Percentiles rank a stretch among this genome's conserved stretches.
phyloP scores from a whole-genome alignment of 306 rosid genomes.

The Quillaja saponaria region DNA sequence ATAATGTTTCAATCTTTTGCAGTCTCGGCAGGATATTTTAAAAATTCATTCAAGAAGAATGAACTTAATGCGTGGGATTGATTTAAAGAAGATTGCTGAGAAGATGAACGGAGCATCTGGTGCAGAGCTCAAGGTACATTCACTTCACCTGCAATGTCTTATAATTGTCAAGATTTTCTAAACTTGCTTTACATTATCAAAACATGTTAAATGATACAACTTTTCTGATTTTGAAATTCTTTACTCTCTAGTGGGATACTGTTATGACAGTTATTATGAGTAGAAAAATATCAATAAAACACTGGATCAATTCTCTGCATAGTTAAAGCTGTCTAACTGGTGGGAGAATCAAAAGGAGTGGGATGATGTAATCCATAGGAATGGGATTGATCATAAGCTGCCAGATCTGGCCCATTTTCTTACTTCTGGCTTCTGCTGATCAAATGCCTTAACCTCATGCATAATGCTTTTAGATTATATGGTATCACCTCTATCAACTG shows the following conservation, averaged over 20 bases:
- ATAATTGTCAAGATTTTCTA: not conserved
- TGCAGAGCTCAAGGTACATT: constrained; percentile 90
- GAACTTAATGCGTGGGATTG: constrained; percentile 99
- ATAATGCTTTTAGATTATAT: not conserved
- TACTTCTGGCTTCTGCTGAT: no score
- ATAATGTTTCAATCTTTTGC: constrained; percentile 31
- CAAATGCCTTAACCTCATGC: not conserved
- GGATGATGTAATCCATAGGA: not conserved
- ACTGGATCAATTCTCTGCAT: no score
- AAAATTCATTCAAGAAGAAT: constrained; percentile 98
- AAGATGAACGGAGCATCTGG: constrained; percentile 99
- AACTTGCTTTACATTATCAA: constrained; percentile 3
- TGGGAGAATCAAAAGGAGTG: not conserved
- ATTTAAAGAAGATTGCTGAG: constrained; percentile 95
- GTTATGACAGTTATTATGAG: no score
- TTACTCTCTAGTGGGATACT: not conserved
- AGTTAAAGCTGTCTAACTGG: no score
- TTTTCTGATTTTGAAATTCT: not conserved
- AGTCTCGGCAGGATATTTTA: constrained; percentile 93
- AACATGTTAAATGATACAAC: not conserved
- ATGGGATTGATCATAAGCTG: no score
- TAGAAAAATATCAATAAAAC: no score
- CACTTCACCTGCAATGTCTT: constrained; percentile 9
- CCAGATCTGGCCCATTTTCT: no score
- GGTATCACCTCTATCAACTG: not conserved